Base-by-base conservation (phyloP, 352 stramenopile species). In the Phytophthora vignae region DNA sequence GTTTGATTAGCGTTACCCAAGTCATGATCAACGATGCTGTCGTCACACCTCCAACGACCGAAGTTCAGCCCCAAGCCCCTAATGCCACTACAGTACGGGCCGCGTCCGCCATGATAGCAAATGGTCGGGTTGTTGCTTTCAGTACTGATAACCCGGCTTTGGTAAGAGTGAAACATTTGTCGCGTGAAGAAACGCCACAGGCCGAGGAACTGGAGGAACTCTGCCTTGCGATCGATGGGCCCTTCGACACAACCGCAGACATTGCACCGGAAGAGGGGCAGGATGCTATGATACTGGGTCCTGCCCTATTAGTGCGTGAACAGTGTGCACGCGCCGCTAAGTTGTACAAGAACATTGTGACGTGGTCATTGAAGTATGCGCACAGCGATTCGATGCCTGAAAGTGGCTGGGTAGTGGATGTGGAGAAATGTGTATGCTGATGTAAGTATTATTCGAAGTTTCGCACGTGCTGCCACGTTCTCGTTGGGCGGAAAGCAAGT, bases 391-490 rank as follows among this genome's bases (percentile, higher is more conserved):
- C 44, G 6, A 25, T 50, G 44, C 44, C 44, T 9, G 17, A 50
- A 58, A n/a, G n/a, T 9, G 19, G 59, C 1, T 65, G 46, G 59
- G 29, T 65, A 2, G 59, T 57, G 15, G 44, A 65, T 40, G 40
- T 61, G 25, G 42, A 46, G 5, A 60, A 68, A 19, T 55, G 40
- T 21, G 15, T 56, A 10, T 56, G 36, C 17, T 3, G 50, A 5
- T 56, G 52, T 19, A 69, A 61, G 22, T 69, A 56, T 6, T 69
- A 69, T 38, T 15, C 12, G 1, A 61, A 68, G n/a, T 46, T 56
- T 21, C 46, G 44, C 8, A 61, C 29, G 2, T 68, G 61, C 31
- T 55, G 38, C 15, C 61, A 68, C 17, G 33, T 68, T 38, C n/a
- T 68, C 8, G 40, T 55, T 17, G 50, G 15, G 12, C n/a, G 52